phyloP scores from a whole-genome alignment of 371 early-diverging fungal species.

The Mucor racemosus region DNA sequence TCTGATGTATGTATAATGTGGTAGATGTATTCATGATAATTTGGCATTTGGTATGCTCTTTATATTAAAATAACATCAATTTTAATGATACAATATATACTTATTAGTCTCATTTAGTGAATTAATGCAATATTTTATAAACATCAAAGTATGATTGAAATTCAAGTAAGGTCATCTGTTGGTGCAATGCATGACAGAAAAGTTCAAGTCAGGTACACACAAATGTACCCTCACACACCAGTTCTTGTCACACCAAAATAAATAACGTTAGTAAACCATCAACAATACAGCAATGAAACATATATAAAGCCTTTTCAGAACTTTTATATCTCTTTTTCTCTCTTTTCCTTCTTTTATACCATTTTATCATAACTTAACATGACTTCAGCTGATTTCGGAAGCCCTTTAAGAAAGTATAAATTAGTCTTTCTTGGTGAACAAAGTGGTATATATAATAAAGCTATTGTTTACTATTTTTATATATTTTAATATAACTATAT shows the following conservation, averaged over 20 bases:
- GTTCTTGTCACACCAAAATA: neutral
- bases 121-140: neutral
- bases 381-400: constrained; percentile 44
- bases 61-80: too few species aligned
- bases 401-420: constrained; percentile 86
- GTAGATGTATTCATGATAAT: too few species aligned
- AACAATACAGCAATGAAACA: constrained; percentile 4
- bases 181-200: constrained; percentile 3
- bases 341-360: constrained; percentile 3
- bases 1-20: too few species aligned
- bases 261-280: neutral
- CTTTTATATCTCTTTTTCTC: neutral
- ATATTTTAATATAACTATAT: neutral
- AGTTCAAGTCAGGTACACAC: neutral
- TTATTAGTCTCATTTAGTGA: too few species aligned
- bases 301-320: neutral
- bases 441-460: constrained; percentile 73
- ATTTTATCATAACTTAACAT: neutral
- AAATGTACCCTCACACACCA: neutral
- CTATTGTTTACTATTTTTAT: neutral
- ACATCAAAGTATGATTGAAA: neutral
- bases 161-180: neutral
- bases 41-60: too few species aligned
- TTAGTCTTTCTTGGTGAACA: constrained; percentile 96
- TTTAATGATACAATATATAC: too few species aligned